Base-by-base conservation (phyloP, 208 protist species). In the Endotrypanum monterogeii region DNA sequence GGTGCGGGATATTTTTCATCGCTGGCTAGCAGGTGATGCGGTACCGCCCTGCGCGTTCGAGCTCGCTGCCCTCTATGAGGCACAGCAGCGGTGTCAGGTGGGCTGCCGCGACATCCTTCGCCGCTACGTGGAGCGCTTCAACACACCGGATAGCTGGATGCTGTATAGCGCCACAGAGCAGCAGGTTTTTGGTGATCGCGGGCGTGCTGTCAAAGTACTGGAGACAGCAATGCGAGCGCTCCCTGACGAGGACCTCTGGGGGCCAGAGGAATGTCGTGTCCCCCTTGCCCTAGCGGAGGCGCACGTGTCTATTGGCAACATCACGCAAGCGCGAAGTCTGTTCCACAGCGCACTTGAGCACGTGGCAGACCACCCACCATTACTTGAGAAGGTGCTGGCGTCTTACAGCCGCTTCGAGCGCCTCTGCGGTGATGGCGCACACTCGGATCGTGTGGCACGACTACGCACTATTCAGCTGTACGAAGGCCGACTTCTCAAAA, bases 11-110 rank as follows among this genome's bases (percentile, higher is more conserved):
- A 56, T 99, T 5, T 99, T 99, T 79, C 94, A 99, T 61, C 90
- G 98, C 37, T 99, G 98, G 98, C 94, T 99, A 63, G 76, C 91
- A 44, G 74, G 67, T 2, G 79, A 87, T 12, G 72, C 78, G 14
- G 75, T 83, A 8, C 89, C 90, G 25, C 54, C 28, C 12, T 93
- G 78, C 72, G 98, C 97, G 9, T 99, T 96, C 92, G 88, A 96
- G 65, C 79, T 98, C 14, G 99, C 94, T 78, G 93, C 97, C 18
- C 95, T 99, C 39, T 93, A 98, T 68, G 98, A 99, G 86, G 77
- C 78, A 3, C 76, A 83, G 73, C 65, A 80, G 46, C 74, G 78
- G 8, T 75, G 79, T 5, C 66, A 74, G 30, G 77, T 85, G 9
- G 82, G 71, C 3, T 92, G 86, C 71, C 79, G 92, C 11, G 83